A percentile compares a stretch with the other conserved stretches of the same genome.
Conservation (phyloP, 768 basidiomycete species). For the Lactarius trivialis region DNA sequence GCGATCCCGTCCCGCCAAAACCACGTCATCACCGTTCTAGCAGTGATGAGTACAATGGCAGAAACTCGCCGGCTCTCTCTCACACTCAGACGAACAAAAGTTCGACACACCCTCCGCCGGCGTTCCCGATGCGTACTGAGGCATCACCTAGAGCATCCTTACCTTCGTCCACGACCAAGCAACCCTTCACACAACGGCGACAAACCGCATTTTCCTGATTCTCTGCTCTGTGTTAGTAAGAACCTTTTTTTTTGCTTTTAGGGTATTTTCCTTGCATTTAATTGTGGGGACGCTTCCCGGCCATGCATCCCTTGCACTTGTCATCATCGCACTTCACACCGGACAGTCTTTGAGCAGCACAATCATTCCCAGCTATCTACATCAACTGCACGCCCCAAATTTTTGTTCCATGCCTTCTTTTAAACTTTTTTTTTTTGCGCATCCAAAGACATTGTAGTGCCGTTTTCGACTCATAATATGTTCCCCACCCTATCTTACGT, state of each 20-base stretch:
- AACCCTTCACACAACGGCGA: not conserved
- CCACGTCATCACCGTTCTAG: conserved; percentile 20
- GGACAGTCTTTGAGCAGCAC: conserved; percentile 14
- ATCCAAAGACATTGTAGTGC: conserved; percentile 8
- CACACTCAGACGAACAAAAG: not conserved
- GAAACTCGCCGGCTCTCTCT: not conserved
- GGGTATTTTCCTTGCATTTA: conserved; percentile 13
- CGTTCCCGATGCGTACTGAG: not conserved
- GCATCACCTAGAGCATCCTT: not conserved
- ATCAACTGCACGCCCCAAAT: conserved; percentile 8
- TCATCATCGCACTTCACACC: conserved; percentile 16
- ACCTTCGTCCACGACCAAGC: not conserved
- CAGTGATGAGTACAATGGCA: conserved; percentile 15
- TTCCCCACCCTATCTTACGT: not conserved
- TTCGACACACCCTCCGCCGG: not conserved
- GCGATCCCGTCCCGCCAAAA: not conserved
- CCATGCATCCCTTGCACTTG: conserved; percentile 14
- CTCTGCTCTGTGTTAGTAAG: conserved; percentile 11
- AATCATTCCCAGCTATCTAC: conserved; percentile 13
- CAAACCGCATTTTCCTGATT: conserved; percentile 16
- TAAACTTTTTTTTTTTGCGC: conserved; percentile 2
- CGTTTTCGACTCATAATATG: conserved; percentile 2
- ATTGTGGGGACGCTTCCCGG: conserved; percentile 1
- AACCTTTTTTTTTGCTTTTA: conserved; percentile 12
- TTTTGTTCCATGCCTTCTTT: conserved; percentile 13